Evolutionary conservation across 2,329 filamentous ascomycete genomes (phyloP).

Genomic region (Mycosphaerella sp.): DNA sequence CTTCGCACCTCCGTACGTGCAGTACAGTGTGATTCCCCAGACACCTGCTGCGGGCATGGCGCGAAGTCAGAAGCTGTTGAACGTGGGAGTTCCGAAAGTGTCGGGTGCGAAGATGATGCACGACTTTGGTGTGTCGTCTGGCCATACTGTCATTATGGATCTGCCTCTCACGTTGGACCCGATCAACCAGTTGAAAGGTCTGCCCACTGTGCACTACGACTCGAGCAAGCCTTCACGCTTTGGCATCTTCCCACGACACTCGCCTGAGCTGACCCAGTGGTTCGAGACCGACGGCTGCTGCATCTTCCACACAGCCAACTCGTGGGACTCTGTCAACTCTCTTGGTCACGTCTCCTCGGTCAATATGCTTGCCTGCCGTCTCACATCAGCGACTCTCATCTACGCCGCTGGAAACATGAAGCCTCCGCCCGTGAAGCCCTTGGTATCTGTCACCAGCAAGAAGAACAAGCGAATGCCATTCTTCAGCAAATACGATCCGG

Average conservation of each 20-base stretch:
- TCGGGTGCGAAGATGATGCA: constrained; percentile 66
- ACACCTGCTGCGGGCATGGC: neutral
- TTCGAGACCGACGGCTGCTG: constrained; percentile 62
- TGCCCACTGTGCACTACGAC: constrained; percentile 56
- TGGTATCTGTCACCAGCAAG: constrained; percentile 30
- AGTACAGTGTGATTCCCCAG: constrained; percentile 55
- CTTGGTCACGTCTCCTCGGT: constrained; percentile 41
- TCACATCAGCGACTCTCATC: constrained; percentile 59
- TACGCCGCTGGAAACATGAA: constrained; percentile 59
- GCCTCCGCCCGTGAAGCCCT: constrained; percentile 37
- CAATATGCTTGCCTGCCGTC: constrained; percentile 59
- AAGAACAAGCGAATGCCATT: constrained; percentile 39
- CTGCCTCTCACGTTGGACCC: constrained; percentile 61
- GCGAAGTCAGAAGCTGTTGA: constrained; percentile 36
- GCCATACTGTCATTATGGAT: constrained; percentile 62
- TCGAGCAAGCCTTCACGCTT: constrained; percentile 53
- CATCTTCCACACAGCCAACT: constrained; percentile 66
- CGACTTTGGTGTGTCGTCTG: constrained; percentile 61
- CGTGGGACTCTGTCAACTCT: constrained; percentile 52
- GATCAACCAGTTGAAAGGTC: constrained; percentile 51
- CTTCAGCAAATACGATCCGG: constrained; percentile 41
- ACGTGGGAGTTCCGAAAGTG: constrained; percentile 54
- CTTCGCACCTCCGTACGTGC: constrained; percentile 59
- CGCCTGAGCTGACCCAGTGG: constrained; percentile 55
- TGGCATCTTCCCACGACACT: constrained; percentile 59